Evolutionary conservation across 352 stramenopile genomes (phyloP), one percentile per base, ranked within the genome.

Genomic region (Globisporangium paroecandrum): DNA sequence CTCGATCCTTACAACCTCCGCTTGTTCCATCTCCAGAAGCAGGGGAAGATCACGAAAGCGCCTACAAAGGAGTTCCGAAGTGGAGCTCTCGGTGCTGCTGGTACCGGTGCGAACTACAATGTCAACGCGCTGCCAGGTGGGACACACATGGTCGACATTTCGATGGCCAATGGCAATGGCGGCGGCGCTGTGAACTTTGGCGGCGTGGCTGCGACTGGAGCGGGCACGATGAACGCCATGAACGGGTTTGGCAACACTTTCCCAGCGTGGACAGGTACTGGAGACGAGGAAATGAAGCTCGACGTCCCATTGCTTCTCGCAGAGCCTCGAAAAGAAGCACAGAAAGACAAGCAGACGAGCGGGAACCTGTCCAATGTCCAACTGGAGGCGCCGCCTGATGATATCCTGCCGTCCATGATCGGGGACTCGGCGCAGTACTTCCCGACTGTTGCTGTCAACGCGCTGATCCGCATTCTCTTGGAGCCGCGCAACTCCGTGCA

Each of bases 381-480:
- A 34, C 69, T 93, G 62, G 79, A 90, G 41, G 70, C 87, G 1
- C 85, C 88, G 13, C 84, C 85, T 2, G 82, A 91, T 41, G 86
- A 95, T 55, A 71, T 95, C 18, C 58, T 95, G 38, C 86, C 86
- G 29, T 94, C 88, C 1, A 94, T 93, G 84, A 90, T 93, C 47
- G 60, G 77, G 5, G 86, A 96, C 56, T 87, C 95, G 36, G 90
- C 95, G 46, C 91, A 98, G 69, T 99, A 98, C 71, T 99, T 99
- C 80, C 96, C 97, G 10, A 98, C 96, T 2, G 96, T 99, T 10
- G 94, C 96, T 18, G 92, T 98, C 29, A 97, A 99, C 69, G 95
- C 97, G 27, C 82, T 99, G 32, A 98, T 99, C 65, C 84, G 93
- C n/a, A 99, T 99, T 61, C 88, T 99, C n/a, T 85, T 97, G 25